Conservation (phyloP, 768 basidiomycete species). For the Tricholoma flavovirens region DNA sequence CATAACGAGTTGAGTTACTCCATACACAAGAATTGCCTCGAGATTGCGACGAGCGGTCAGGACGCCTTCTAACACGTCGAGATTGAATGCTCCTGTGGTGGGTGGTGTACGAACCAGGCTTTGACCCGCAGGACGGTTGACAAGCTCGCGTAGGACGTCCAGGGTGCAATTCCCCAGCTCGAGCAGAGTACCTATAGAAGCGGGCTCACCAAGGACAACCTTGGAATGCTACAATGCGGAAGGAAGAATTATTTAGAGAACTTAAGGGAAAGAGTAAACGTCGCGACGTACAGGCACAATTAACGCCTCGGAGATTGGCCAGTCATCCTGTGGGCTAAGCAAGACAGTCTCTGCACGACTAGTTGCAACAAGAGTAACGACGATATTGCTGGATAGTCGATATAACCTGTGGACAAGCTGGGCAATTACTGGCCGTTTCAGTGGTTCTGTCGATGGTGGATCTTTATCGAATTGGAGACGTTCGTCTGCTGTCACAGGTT, state of each 20-base stretch:
- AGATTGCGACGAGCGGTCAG: conserved; percentile 54
- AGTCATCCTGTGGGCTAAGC: conserved; percentile 59
- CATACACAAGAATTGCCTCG: conserved; percentile 64
- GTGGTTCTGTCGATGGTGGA: conserved; percentile 50
- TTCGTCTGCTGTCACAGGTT: conserved; percentile 76
- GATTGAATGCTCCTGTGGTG: conserved; percentile 24
- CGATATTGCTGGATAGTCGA: conserved; percentile 60
- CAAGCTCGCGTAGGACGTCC: conserved; percentile 66
- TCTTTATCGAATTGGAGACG: conserved; percentile 64
- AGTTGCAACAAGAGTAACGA: conserved; percentile 64
- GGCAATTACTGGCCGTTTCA: conserved; percentile 66
- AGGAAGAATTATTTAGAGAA: conserved; percentile 2
- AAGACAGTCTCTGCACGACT: conserved; percentile 68
- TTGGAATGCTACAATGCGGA: conserved; percentile 63
- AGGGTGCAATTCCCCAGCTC: conserved; percentile 76
- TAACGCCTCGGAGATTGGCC: conserved; percentile 63
- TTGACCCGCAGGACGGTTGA: conserved; percentile 55
- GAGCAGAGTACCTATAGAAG: conserved; percentile 82
- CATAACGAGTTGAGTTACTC: conserved; percentile 72
- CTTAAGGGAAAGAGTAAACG: not conserved
- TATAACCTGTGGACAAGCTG: conserved; percentile 70
- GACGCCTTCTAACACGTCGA: conserved; percentile 56
- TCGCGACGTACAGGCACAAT: conserved; percentile 60
- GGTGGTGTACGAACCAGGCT: conserved; percentile 33
- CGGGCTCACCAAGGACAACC: conserved; percentile 74